These are phyloP conservation scores for Forsythia suspensa DNA, from an alignment of 257 asterid species.

Conservation along the genomic window DNA sequence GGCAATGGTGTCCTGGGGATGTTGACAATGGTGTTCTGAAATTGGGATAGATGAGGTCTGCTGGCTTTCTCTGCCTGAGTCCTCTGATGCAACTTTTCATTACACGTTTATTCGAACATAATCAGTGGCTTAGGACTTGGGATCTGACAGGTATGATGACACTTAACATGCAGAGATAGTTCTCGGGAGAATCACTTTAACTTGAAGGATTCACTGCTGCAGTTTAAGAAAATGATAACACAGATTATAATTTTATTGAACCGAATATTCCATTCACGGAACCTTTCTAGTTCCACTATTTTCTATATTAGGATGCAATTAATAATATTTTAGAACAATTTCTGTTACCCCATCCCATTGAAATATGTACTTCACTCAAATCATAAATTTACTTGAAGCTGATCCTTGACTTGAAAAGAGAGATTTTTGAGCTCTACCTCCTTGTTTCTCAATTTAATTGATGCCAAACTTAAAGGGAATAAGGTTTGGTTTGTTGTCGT, in stretches of 20 bases:
- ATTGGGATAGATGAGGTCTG: slow-evolving; percentile 3
- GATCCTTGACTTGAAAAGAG: neutral
- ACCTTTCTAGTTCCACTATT: neutral
- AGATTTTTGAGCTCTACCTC: neutral
- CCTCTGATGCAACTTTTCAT: neutral
- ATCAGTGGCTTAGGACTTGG: neutral
- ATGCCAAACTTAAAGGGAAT: neutral
- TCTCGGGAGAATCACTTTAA: neutral
- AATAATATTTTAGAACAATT: slow-evolving; percentile 10
- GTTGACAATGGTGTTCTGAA: neutral
- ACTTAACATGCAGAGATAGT: neutral
- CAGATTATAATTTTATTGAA: neutral
- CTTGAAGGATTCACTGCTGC: neutral
- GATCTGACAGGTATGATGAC: neutral
- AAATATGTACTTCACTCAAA: slow-evolving; percentile 11
- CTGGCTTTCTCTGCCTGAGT: neutral
- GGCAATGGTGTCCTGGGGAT: neutral
- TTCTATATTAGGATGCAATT: neutral
- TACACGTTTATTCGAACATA: neutral
- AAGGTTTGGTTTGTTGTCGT: neutral
- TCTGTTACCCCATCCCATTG: slow-evolving; percentile 5
- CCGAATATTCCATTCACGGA: neutral
- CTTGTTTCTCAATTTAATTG: too few species aligned
- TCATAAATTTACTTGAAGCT: neutral
- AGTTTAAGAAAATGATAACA: neutral